Evolutionary conservation across 1,139 yeast genomes (phyloP).

Genomic region (Lodderomyces beijingensis): DNA sequence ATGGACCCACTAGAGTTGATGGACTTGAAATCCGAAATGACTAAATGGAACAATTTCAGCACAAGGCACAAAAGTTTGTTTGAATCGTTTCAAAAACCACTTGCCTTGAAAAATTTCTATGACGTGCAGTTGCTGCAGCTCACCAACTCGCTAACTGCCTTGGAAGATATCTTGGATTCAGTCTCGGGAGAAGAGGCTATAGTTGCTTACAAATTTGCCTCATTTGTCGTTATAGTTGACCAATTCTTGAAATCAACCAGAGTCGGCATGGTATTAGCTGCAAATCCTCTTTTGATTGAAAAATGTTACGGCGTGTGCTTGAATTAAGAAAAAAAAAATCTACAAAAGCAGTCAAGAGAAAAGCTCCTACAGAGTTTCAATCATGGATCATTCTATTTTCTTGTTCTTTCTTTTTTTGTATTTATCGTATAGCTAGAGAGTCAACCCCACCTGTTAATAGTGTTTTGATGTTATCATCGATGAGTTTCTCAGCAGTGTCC

Average conservation of each 20-base stretch:
- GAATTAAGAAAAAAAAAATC: not conserved
- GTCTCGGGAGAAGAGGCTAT: not conserved
- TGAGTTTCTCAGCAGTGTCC: conserved; percentile 78
- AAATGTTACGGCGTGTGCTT: conserved; percentile 11
- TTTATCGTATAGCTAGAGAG: conserved; percentile 69
- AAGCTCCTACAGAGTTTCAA: no score
- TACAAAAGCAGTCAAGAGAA: not conserved
- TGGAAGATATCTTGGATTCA: not conserved
- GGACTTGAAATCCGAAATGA: conserved; percentile 16
- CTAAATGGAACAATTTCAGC: conserved; percentile 25
- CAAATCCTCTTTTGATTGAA: conserved; percentile 6
- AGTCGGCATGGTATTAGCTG: conserved; percentile 11
- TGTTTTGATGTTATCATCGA: conserved; percentile 87
- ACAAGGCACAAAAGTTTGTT: conserved; percentile 23
- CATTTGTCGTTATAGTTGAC: conserved; percentile 19
- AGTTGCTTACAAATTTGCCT: conserved; percentile 16
- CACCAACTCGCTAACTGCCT: conserved; percentile 2
- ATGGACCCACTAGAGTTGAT: conserved; percentile 12
- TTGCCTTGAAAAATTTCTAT: conserved; percentile 13
- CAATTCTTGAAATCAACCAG: conserved; percentile 16
- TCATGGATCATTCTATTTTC: no score
- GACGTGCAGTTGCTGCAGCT: conserved; percentile 15
- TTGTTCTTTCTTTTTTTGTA: not conserved
- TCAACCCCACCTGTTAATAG: conserved; percentile 86
- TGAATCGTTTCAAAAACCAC: conserved; percentile 4